Conservation (phyloP, 768 basidiomycete species). For the Boletus eberwhitei region DNA sequence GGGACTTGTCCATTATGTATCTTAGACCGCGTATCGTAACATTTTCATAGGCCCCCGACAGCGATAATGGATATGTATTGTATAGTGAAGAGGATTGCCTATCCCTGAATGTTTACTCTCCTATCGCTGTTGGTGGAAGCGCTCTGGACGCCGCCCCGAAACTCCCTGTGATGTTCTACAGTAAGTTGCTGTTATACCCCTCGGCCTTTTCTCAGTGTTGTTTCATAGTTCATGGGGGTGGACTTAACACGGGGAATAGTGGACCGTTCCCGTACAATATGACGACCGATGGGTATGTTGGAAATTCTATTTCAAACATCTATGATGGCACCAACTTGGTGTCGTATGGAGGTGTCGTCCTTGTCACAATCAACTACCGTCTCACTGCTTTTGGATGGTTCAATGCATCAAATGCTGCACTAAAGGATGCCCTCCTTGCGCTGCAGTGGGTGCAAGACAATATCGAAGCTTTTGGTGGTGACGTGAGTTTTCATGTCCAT, state of each 20-base stretch:
- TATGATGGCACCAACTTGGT: conserved; percentile 26
- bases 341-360: conserved; percentile 23
- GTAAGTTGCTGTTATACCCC: not conserved
- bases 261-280: conserved; percentile 20
- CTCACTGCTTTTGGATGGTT: conserved; percentile 24
- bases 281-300: conserved; percentile 20
- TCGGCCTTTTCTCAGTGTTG: not conserved
- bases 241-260: conserved; percentile 13
- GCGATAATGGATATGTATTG: conserved; percentile 8
- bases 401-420: conserved; percentile 21
- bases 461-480: conserved; percentile 37
- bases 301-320: conserved; percentile 17
- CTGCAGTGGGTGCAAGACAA: conserved; percentile 37
- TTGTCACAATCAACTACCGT: conserved; percentile 25
- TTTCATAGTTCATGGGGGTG: conserved; percentile 19
- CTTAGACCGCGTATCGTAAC: not conserved
- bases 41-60: conserved; percentile 10
- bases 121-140: not conserved
- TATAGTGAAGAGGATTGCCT: conserved; percentile 19
- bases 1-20: not conserved
- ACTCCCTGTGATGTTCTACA: conserved; percentile 22
- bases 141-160: not conserved
- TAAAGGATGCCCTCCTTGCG: conserved; percentile 33
- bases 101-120: conserved; percentile 18
- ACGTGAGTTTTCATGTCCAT: conserved; percentile 13